Conservation (phyloP, 228 moss, liverwort and hornwort species). For the Sphagnum fallax region DNA sequence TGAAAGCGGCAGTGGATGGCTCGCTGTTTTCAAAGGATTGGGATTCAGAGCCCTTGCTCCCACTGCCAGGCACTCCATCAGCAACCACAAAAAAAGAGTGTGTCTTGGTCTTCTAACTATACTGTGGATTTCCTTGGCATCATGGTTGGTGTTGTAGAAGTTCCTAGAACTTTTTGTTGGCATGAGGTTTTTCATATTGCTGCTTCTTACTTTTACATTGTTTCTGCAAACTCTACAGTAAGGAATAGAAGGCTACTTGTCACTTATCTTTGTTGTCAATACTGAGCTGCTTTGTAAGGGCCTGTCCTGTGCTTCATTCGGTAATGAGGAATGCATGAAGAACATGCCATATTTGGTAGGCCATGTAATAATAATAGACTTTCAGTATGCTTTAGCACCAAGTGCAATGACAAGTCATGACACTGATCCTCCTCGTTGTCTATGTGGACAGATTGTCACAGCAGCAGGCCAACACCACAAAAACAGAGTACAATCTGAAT, state of each 20-base stretch:
- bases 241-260: not conserved
- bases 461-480: conserved; percentile 1
- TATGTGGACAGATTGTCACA: conserved; percentile 4
- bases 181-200: too few relatives aligned
- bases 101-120: not conserved
- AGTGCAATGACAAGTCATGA: too few relatives aligned
- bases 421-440: not conserved
- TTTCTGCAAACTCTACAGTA: too few relatives aligned
- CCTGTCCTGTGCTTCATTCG: too few relatives aligned
- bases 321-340: too few relatives aligned
- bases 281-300: too few relatives aligned
- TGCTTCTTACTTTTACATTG: too few relatives aligned
- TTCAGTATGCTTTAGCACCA: too few relatives aligned
- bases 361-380: too few relatives aligned
- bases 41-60: conserved; percentile 86
- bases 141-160: too few relatives aligned
- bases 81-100: conserved; percentile 44
- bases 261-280: not conserved
- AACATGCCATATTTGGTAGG: too few relatives aligned
- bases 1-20: conserved; percentile 64
- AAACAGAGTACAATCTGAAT: conserved; percentile 41
- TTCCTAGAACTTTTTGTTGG: too few relatives aligned
- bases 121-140: not conserved
- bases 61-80: conserved; percentile 48
- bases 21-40: conserved; percentile 78